These are phyloP conservation scores for Phylloporus arenicola DNA, from an alignment of 768 basidiomycete genomes.

Conservation along the genomic window DNA sequence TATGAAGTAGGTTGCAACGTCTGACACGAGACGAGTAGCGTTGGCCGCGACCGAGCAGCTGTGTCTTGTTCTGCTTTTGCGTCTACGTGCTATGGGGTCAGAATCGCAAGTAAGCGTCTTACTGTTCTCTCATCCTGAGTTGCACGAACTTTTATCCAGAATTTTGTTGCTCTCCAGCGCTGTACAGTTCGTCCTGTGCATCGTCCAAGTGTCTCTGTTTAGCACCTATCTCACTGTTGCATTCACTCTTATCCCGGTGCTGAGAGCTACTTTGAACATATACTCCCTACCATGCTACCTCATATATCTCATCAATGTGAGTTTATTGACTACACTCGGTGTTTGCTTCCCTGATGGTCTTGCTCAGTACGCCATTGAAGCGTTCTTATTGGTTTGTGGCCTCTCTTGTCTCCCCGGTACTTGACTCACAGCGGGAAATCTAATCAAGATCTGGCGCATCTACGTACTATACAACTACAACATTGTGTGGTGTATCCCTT, in stretches of 20 bases:
- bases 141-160: neutral
- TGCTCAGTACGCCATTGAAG: slow-evolving; percentile 13
- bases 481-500: slow-evolving; percentile 15
- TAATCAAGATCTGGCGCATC: slow-evolving; percentile 21
- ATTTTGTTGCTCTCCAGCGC: slow-evolving; percentile 4
- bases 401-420: neutral
- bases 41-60: slow-evolving; percentile 6
- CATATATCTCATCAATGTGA: slow-evolving; percentile 17
- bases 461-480: slow-evolving; percentile 11
- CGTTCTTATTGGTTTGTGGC: slow-evolving; percentile 13
- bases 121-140: neutral
- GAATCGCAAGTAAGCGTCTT: neutral
- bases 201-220: slow-evolving; percentile 2
- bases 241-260: neutral
- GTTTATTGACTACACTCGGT: neutral
- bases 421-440: neutral
- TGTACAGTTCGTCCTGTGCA: slow-evolving; percentile 7
- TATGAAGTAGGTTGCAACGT: slow-evolving; percentile 11
- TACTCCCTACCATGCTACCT: slow-evolving; percentile 11
- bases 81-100: slow-evolving; percentile 11
- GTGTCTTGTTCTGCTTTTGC: slow-evolving; percentile 16
- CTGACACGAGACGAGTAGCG: neutral
- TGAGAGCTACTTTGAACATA: slow-evolving; percentile 1
- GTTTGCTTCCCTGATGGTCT: neutral
- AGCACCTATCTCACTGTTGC: neutral